Percentiles rank a stretch among this genome's conserved stretches.
These are phyloP conservation scores for Schizosaccharomyces lindneri DNA, from an alignment of 805 yeast genomes.

Conservation along the genomic window DNA sequence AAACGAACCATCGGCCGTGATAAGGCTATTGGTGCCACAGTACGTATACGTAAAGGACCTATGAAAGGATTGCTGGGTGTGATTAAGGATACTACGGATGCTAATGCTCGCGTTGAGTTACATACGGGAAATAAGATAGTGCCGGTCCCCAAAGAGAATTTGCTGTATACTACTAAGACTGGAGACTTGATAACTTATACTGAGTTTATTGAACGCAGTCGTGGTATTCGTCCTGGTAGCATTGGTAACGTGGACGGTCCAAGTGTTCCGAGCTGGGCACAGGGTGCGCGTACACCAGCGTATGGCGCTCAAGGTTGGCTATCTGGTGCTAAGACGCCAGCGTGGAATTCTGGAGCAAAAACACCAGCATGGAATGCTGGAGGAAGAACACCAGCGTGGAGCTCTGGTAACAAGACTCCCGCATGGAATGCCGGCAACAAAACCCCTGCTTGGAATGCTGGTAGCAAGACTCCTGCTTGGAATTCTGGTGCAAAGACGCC, in stretches of 20 bases:
- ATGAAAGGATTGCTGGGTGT: constrained; percentile 88
- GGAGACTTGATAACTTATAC: constrained; percentile 40
- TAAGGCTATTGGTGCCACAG: constrained; percentile 56
- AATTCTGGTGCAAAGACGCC: constrained; percentile 5
- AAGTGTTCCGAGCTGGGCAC: constrained; percentile 13
- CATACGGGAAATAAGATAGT: constrained; percentile 79
- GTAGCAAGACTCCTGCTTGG: constrained; percentile 11
- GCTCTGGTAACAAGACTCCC: constrained; percentile 4
- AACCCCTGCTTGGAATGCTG: constrained; percentile 14
- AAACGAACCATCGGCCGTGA: constrained; percentile 49
- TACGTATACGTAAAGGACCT: constrained; percentile 70
- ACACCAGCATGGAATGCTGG: constrained; percentile 23
- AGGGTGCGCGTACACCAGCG: constrained; percentile 14
- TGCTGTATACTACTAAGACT: constrained; percentile 48
- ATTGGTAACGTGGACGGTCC: constrained; percentile 7
- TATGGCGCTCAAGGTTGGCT: constrained; percentile 16
- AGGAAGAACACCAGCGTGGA: constrained; percentile 9
- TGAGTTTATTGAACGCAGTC: constrained; percentile 26
- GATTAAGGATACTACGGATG: constrained; percentile 80
- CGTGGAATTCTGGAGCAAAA: constrained; percentile 17
- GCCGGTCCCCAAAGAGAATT: constrained; percentile 54
- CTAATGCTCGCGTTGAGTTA: constrained; percentile 71
- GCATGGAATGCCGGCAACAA: constrained; percentile 20
- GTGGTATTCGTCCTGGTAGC: constrained; percentile 10
- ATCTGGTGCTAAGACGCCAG: constrained; percentile 18